phyloP scores from a whole-genome alignment of 306 rosid species.

The Ziziphus jujuba region DNA sequence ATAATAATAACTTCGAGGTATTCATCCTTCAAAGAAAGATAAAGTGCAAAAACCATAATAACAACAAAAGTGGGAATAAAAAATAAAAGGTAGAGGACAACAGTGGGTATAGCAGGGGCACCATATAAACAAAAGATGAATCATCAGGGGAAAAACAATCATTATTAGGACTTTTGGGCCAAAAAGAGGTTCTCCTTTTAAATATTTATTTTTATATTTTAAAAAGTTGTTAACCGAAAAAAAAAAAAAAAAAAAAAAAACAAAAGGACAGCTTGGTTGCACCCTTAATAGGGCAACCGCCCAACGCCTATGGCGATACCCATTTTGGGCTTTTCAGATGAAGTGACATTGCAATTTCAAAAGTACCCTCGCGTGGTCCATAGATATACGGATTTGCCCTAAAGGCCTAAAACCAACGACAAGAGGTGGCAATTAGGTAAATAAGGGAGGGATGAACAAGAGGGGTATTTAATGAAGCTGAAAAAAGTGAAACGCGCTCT shows the following conservation, averaged over 20 bases:
- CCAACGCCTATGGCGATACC: slow-evolving; percentile 24
- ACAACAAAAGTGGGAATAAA: slow-evolving; percentile 23
- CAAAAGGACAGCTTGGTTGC: slow-evolving; percentile 12
- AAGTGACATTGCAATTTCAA: slow-evolving; percentile 1
- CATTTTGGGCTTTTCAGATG: background rate
- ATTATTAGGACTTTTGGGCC: slow-evolving; percentile 31
- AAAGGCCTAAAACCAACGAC: too few species aligned
- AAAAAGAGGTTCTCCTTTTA: slow-evolving; percentile 43
- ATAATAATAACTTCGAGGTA: slow-evolving; percentile 28
- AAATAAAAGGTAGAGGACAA: slow-evolving; percentile 36
- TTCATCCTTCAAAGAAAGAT: slow-evolving; percentile 31
- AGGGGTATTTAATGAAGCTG: slow-evolving; percentile 7
- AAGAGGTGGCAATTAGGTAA: slow-evolving; percentile 4
- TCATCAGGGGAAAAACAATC: slow-evolving; percentile 40
- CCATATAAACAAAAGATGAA: slow-evolving; percentile 36
- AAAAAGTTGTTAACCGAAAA: background rate
- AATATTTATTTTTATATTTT: background rate
- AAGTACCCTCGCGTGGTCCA: background rate
- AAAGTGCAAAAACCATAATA: slow-evolving; percentile 39
- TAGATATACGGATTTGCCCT: slow-evolving; percentile 5
- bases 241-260: slow-evolving; percentile 1
- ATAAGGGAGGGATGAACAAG: background rate
- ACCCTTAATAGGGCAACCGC: too few species aligned
- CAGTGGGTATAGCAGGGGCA: slow-evolving; percentile 11
- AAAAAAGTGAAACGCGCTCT: background rate